These are phyloP conservation scores for Malus domestica DNA, from an alignment of 306 rosid genomes.

Conservation along the genomic window DNA sequence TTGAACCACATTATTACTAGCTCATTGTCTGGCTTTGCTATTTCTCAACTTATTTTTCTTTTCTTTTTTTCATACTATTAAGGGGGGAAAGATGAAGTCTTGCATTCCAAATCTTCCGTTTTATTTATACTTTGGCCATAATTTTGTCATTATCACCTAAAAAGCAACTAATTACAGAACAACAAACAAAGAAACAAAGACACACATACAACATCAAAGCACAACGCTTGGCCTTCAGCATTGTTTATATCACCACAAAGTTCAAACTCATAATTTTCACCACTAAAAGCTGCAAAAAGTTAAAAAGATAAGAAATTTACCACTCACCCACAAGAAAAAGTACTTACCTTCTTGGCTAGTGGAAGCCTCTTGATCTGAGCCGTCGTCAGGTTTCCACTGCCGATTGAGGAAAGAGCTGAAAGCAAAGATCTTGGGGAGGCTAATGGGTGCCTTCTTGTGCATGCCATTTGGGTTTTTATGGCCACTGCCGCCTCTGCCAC, in stretches of 20 bases:
- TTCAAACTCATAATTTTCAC: background rate
- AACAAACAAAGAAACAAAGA: background rate
- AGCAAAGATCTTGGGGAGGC: constrained; percentile 83
- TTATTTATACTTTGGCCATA: background rate
- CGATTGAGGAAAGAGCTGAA: constrained; percentile 67
- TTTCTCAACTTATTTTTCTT: background rate
- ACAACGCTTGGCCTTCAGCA: background rate
- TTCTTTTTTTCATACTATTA: background rate
- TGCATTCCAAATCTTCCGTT: background rate
- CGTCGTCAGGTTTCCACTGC: constrained; percentile 45
- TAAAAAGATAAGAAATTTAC: background rate
- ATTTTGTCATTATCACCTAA: constrained; percentile 7
- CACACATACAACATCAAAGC: background rate
- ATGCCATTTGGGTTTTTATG: constrained; percentile 15
- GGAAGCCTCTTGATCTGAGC: constrained; percentile 41
- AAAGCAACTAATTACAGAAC: constrained; percentile 1
- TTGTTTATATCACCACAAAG: background rate
- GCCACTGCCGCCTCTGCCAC: constrained; percentile 6
- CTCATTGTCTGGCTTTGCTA: background rate
- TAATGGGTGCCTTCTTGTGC: constrained; percentile 30
- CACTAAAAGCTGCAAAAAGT: background rate
- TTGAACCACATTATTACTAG: no score
- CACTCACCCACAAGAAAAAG: background rate
- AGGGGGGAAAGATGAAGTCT: background rate
- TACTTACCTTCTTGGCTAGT: constrained; percentile 80